These are phyloP conservation scores for Volvox carteri DNA, from an alignment of 163 green algal genomes.

Conservation along the genomic window DNA sequence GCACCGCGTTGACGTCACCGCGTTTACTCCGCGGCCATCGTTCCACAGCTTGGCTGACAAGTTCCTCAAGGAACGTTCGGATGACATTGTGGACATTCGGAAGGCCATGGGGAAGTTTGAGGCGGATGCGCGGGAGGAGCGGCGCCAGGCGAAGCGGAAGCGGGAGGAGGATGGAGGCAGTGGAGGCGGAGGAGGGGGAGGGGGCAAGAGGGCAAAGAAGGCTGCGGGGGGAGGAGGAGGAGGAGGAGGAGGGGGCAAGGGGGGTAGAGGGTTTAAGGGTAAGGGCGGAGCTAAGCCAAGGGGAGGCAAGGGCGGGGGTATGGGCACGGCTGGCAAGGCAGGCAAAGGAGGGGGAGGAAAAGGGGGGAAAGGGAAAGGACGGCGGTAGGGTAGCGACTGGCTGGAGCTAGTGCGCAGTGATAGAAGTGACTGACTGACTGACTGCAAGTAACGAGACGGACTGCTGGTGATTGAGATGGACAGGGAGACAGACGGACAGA, in stretches of 20 bases:
- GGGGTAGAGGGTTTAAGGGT: not conserved
- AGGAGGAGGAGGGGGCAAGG: not conserved
- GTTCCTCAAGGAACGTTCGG: constrained; percentile 81
- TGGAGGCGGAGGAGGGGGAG: constrained; percentile 9
- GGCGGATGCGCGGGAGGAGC: constrained; percentile 51
- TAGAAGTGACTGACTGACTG: not conserved
- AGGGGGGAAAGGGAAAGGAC: not conserved
- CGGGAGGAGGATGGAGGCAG: constrained; percentile 21
- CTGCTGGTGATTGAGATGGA: not conserved
- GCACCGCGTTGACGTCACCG: too few relatives aligned
- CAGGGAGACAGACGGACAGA: not conserved
- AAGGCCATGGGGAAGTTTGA: constrained; percentile 73
- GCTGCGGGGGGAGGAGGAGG: constrained; percentile 19
- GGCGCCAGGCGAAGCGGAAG: constrained; percentile 49
- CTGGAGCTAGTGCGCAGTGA: too few relatives aligned
- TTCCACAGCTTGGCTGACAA: constrained; percentile 78
- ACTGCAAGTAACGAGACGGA: not conserved
- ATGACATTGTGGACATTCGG: constrained; percentile 87
- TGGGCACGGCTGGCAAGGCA: not conserved
- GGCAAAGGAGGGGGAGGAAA: not conserved
- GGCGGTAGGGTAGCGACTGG: not conserved
- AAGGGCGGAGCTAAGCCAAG: not conserved
- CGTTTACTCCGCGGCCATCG: too few relatives aligned
- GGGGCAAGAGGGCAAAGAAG: not conserved
- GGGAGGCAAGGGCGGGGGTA: constrained; percentile 12